Evolutionary conservation across 805 yeast genomes (phyloP), one percentile per base, ranked within the genome.

Genomic region (Ogataea trehalophila): DNA sequence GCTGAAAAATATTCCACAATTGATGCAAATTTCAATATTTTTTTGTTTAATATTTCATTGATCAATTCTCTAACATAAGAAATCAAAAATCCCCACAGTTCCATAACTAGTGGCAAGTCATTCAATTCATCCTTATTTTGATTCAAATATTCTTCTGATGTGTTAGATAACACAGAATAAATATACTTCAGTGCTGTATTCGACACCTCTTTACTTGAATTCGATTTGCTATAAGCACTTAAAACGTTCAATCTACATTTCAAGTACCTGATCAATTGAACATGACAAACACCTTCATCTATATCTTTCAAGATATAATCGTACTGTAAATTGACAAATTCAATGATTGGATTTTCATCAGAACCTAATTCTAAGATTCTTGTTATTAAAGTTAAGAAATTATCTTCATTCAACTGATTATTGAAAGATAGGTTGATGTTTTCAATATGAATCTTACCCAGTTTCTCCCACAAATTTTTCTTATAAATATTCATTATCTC

Each of bases 291-390:
- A 14, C 63, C 69, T 18, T 73, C 71, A 20, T 67, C 65, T 31
- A 80, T 63, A 43, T 67, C 65, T 2, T 57, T 52, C 7, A 65
- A 61, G 49, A 80, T 70, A 17, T 60, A 61, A 22, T 68, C 66
- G 41, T 73, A 71, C 56, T 76, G 83, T 17, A 75, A 65, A 38
- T 74, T 68, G 29, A 85, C 73, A 81, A 89, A 85, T 45, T 75
- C 79, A 20, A 73, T 60, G 6, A 85, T 77, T 5, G 92, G 92
- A 59, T 80, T 83, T 38, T 61, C 62, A 47, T 79, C 82, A 2
- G 77, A 74, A n/a, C 82, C 85, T 33, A 86, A 66, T 51, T 84
- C 87, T 40, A 82, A 62, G 33, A 85, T 67, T 53, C 76, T 77
- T n/a, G 75, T 71, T 22, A 84, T 75, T 13, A 73, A 58, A 11